Evolutionary conservation across 257 asterid species (phyloP), one percentile per base, ranked within the genome.

Genomic region (Jasminum sambac): DNA sequence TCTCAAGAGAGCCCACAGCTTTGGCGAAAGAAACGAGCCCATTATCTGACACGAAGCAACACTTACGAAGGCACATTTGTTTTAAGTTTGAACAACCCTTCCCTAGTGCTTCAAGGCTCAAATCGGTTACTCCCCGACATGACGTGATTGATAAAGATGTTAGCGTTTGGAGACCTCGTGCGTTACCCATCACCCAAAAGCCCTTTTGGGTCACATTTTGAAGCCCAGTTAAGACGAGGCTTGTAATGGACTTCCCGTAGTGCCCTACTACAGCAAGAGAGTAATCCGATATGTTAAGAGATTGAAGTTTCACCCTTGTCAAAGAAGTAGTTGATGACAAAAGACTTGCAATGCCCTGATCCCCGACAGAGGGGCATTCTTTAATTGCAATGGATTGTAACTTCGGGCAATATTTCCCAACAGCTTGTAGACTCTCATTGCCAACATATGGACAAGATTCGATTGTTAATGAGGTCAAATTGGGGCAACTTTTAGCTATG

Each of bases 161-260:
- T 19, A 95, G 79, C 1, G 70, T 52, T 65, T 82, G 79, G 16
- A 95, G 83, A 61, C 98, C 99, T 68, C 46, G 80, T 25, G 96
- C 90, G 23, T 77, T 87, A 13, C 88, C 96, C 99, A 95, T 95
- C 62, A 84, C 96, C 99, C 98, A 95, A 78, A 95, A 89, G 5
- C 99, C 96, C 78, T 82, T 88, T 76, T 91, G 88, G 83, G 86
- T 91, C 14, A 95, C 96, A 5, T 83, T 88, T 17, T 76, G 89
- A 79, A 95, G 97, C 34, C 85, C 85, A 1, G 77, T 26, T 3
- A 95, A 85, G 10, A 81, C 84, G 42, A 95, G 96, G 81, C 65
- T 79, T 9, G 88, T 80, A 59, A 95, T 79, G 34, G 85, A 74
- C 80, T 80, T 88, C 17, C 99, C 98, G 2, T 84, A 94, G 66